phyloP scores from a whole-genome alignment of 139 green algal genomes.

The Chlamydomonas sp. region DNA sequence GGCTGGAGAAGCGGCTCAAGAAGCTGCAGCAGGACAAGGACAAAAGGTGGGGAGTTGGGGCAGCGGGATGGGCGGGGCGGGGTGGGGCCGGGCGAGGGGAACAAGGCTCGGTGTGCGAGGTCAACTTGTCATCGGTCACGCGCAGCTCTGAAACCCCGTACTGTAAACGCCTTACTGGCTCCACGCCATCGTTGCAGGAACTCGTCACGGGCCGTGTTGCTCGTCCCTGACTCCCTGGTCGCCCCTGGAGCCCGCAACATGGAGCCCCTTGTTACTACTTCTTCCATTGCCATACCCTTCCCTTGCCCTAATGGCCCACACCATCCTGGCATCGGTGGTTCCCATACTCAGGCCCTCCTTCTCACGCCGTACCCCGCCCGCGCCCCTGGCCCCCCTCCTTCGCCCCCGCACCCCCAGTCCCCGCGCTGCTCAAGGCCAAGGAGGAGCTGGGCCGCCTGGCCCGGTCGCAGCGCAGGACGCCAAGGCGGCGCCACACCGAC shows the following conservation, averaged over 20 bases:
- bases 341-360: neutral
- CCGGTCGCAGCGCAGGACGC: constrained; percentile 56
- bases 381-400: neutral
- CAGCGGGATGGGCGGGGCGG: neutral
- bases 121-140: too few relatives aligned
- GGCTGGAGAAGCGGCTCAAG: constrained; percentile 78
- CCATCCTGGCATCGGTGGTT: neutral
- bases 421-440: constrained; percentile 46
- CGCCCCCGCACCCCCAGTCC: constrained; percentile 12
- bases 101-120: too few relatives aligned
- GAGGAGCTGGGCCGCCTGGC: constrained; percentile 67
- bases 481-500: constrained; percentile 54
- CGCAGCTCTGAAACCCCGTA: too few relatives aligned
- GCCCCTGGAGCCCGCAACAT: too few relatives aligned
- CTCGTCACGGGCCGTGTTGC: too few relatives aligned
- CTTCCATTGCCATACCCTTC: too few relatives aligned
- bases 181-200: too few relatives aligned
- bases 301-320: too few relatives aligned
- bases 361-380: neutral
- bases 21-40: constrained; percentile 75
- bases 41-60: constrained; percentile 57
- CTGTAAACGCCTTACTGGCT: too few relatives aligned
- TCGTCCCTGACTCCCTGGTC: too few relatives aligned
- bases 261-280: too few relatives aligned
- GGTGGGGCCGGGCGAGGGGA: neutral